Conservation (phyloP, 192 early-diverging fungal genomes). For the Coemansia sp. region DNA sequence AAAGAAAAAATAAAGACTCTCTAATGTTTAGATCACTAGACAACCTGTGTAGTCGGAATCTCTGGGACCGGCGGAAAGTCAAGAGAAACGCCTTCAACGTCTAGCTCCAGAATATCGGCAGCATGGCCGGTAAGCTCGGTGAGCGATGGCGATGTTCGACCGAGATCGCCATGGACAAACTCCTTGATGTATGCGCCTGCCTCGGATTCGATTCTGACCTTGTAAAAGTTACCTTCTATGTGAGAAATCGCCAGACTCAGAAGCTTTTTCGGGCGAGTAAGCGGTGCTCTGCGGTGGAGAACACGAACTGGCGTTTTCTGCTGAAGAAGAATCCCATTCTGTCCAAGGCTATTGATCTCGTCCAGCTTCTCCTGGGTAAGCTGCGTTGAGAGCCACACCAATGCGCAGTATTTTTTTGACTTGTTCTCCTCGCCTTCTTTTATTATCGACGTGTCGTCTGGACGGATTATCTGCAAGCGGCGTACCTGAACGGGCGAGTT, state of each 20-base stretch:
- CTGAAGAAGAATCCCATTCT: constrained; percentile 55
- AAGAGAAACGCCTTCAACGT: constrained; percentile 83
- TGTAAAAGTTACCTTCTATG: constrained; percentile 59
- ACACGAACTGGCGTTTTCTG: constrained; percentile 77
- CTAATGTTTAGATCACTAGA: not conserved
- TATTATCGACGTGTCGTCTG: constrained; percentile 61
- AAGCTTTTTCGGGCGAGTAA: constrained; percentile 61
- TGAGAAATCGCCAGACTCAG: constrained; percentile 53
- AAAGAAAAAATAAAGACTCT: not conserved
- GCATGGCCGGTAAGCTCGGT: constrained; percentile 62
- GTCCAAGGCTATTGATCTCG: constrained; percentile 56
- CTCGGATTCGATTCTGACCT: constrained; percentile 72
- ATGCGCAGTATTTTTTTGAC: constrained; percentile 68
- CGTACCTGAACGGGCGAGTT: constrained; percentile 60
- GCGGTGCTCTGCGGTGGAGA: constrained; percentile 65
- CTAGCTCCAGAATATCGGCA: constrained; percentile 78
- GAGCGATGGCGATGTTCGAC: constrained; percentile 76
- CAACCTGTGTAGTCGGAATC: not conserved
- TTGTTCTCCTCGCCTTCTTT: constrained; percentile 78
- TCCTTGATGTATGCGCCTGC: constrained; percentile 93
- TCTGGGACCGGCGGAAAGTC: constrained; percentile 72
- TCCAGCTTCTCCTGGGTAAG: constrained; percentile 57
- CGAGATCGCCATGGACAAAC: constrained; percentile 93
- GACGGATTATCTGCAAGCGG: constrained; percentile 49
- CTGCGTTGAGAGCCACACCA: constrained; percentile 66